These are phyloP conservation scores for Hyphopichia pseudoburtonii DNA, from an alignment of 1,139 yeast species.

Conservation along the genomic window DNA sequence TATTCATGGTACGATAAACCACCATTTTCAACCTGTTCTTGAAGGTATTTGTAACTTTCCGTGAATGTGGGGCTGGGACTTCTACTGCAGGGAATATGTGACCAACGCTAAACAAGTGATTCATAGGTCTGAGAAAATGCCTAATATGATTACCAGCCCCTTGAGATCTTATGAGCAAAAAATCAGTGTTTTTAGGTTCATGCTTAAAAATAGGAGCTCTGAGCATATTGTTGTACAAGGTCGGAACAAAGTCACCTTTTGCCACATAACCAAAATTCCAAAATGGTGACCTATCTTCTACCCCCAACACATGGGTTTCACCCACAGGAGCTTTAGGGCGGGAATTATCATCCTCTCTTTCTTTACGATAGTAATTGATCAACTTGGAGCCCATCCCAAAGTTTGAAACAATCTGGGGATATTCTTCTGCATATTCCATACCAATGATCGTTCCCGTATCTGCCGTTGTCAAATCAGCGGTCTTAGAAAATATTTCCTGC, in stretches of 20 bases:
- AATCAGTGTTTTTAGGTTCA: constrained; percentile 76
- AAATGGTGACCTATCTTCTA: constrained; percentile 93
- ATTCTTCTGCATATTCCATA: constrained; percentile 89
- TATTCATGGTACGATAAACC: constrained; percentile 83
- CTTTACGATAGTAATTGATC: constrained; percentile 89
- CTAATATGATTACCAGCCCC: constrained; percentile 70
- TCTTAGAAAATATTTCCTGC: constrained; percentile 66
- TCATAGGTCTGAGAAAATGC: constrained; percentile 58
- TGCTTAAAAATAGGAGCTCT: constrained; percentile 94
- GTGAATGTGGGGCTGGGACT: constrained; percentile 96
- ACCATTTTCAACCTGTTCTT: constrained; percentile 92
- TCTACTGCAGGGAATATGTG: constrained; percentile 92
- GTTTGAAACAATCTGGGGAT: constrained; percentile 78
- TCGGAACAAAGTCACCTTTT: constrained; percentile 90
- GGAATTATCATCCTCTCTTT: constrained; percentile 73
- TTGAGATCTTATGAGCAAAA: constrained; percentile 73
- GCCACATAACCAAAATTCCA: constrained; percentile 99
- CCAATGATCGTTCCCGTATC: constrained; percentile 79
- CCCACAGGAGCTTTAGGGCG: constrained; percentile 91
- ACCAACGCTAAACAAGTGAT: constrained; percentile 82
- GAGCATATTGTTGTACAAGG: constrained; percentile 85
- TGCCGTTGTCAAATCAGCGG: constrained; percentile 78
- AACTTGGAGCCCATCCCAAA: constrained; percentile 97
- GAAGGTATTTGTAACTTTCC: constrained; percentile 91
- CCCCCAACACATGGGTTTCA: constrained; percentile 93